Conservation (phyloP, 2,329 filamentous ascomycete species). For the Seiridium cupressi region DNA sequence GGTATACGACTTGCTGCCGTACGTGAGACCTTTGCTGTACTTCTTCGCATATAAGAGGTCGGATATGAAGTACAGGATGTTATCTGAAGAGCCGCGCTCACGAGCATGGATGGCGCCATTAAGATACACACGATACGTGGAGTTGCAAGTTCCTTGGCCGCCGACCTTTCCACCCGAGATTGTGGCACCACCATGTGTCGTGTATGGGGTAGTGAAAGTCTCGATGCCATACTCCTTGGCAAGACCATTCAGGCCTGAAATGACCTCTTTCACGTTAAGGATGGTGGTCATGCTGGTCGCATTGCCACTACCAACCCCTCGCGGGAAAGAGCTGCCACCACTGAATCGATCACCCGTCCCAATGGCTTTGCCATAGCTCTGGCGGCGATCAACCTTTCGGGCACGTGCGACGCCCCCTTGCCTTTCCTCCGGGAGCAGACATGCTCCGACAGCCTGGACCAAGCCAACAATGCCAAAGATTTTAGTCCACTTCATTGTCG, state of each 20-base stretch:
- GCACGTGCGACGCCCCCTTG: neutral
- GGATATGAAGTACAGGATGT: conserved; percentile 55
- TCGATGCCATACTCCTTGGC: conserved; percentile 36
- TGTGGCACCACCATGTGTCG: conserved; percentile 38
- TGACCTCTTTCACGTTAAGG: conserved; percentile 39
- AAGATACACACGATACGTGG: conserved; percentile 47
- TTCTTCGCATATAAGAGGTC: conserved; percentile 56
- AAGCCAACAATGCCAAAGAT: conserved; percentile 1
- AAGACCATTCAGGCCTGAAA: conserved; percentile 37
- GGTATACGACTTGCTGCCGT: conserved; percentile 50
- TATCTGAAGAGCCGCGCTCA: conserved; percentile 55
- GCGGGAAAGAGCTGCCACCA: conserved; percentile 34
- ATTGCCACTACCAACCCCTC: conserved; percentile 36
- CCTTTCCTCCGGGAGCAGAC: conserved; percentile 1
- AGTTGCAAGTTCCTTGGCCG: conserved; percentile 35
- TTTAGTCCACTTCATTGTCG: conserved; percentile 1
- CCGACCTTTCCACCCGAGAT: conserved; percentile 40
- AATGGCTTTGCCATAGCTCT: conserved; percentile 18
- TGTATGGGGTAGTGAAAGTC: conserved; percentile 38
- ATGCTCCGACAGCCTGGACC: neutral
- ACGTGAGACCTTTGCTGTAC: conserved; percentile 46
- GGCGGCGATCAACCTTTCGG: conserved; percentile 1
- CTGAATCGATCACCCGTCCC: conserved; percentile 33
- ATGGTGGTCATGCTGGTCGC: conserved; percentile 33
- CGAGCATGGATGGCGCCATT: conserved; percentile 55